Evolutionary conservation across 192 early-diverging fungal species (phyloP), one percentile per base, ranked within the genome.

Genomic region (Linnemannia exigua): DNA sequence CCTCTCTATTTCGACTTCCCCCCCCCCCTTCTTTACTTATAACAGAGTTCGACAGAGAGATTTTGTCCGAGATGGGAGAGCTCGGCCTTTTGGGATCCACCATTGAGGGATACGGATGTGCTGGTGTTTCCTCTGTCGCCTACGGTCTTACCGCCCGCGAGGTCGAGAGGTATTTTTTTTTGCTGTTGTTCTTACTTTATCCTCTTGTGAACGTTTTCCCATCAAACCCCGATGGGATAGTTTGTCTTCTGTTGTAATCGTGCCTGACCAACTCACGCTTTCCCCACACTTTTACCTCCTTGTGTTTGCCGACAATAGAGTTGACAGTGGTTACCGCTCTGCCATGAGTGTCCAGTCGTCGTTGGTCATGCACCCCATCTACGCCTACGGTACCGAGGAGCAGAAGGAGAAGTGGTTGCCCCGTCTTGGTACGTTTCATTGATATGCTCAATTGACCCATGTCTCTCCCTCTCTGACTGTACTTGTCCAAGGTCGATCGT

Each of bases 311-410:
- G 7, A 25, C 15, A 47, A 74, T 52, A 95, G 94, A 82, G 93
- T 99, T 37, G 98, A 99, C 82, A 95, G 94, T 61, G 97, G 97
- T n/a, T 99, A 99, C 88, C 94, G 98, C 67, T 97, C 96, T 61
- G 97, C 97, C 31, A 99, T 99, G 98, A 96, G 95, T 87, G 98
- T 99, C 73, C 98, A 99, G 90, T 98, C 97, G 15, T 98, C 97
- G n/a, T 88, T 99, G 58, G 98, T 99, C 31, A 99, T 99, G 98
- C 95, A 98, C 74, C 97, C 98, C 58, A 99, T 99, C 75, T 92
- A 99, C 87, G 96, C 96, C 74, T 99, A 97, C 89, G 98, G 98
- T 54, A 95, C 96, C 4, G 93, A 94, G 48, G 94, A 87, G 48
- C 97, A 98, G 83, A 94, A 96, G 77, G 89, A 97, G 81, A 99